These are phyloP conservation scores for Rhizopus microsporus DNA, from an alignment of 371 early-diverging fungal species.

Conservation along the genomic window DNA sequence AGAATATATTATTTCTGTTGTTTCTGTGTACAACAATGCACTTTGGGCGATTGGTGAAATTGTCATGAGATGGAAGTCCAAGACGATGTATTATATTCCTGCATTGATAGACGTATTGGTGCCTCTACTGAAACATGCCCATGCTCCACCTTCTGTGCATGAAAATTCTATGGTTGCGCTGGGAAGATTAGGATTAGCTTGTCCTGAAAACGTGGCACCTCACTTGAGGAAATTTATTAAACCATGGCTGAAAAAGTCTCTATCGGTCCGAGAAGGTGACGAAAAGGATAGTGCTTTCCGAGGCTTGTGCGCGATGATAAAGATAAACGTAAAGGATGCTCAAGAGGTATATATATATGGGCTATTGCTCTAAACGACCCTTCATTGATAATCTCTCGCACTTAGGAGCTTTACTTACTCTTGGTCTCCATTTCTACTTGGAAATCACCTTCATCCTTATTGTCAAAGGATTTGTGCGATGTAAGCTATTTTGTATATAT, in stretches of 20 bases:
- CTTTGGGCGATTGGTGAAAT: constrained; percentile 95
- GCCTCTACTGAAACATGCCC: constrained; percentile 62
- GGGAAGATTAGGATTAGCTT: constrained; percentile 80
- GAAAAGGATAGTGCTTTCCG: constrained; percentile 89
- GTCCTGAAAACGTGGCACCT: constrained; percentile 70
- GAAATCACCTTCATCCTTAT: constrained; percentile 5
- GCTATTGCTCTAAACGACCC: neutral
- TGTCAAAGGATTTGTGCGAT: constrained; percentile 11
- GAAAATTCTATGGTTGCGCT: constrained; percentile 91
- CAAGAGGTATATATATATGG: constrained; percentile 32
- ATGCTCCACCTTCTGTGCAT: constrained; percentile 59
- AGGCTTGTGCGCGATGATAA: constrained; percentile 83
- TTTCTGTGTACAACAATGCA: constrained; percentile 89
- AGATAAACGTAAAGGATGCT: constrained; percentile 74
- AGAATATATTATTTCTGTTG: constrained; percentile 24
- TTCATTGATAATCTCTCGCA: neutral
- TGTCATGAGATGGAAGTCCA: constrained; percentile 69
- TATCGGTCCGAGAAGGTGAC: constrained; percentile 73
- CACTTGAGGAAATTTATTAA: constrained; percentile 65
- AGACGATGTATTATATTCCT: constrained; percentile 6
- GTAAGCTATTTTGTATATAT: constrained; percentile 2
- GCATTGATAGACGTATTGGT: constrained; percentile 23
- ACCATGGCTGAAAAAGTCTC: constrained; percentile 67
- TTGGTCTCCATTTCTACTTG: constrained; percentile 11
- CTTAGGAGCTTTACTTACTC: constrained; percentile 12